Percentiles rank a stretch among this genome's conserved stretches.
These are phyloP conservation scores for Xylaria intraflava DNA, from an alignment of 495 filamentous ascomycete genomes.

Conservation along the genomic window DNA sequence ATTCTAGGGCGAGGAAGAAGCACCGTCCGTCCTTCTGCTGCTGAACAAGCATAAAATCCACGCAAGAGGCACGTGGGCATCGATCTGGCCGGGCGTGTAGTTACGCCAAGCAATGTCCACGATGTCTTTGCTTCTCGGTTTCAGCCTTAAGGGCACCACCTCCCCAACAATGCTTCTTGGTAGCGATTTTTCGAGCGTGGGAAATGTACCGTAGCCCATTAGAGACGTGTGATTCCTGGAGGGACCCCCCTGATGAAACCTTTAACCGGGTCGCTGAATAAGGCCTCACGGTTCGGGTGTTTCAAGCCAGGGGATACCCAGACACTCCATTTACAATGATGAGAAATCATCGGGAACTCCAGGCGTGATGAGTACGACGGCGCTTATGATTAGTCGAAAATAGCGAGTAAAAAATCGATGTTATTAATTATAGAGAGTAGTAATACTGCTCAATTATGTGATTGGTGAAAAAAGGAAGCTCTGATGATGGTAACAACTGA, in stretches of 20 bases:
- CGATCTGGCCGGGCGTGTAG: background rate
- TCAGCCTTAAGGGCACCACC: conserved; percentile 2
- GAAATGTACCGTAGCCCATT: too few species aligned
- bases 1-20: background rate
- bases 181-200: background rate
- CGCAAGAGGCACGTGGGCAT: background rate
- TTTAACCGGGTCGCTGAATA: background rate
- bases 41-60: background rate
- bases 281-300: background rate
- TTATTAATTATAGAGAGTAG: too few species aligned
- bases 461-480: too few species aligned
- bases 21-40: background rate
- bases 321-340: background rate
- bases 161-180: background rate
- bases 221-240: too few species aligned
- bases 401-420: too few species aligned
- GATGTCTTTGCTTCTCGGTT: background rate
- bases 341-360: background rate
- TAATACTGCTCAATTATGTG: too few species aligned
- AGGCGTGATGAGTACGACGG: background rate
- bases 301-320: background rate
- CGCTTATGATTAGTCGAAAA: background rate
- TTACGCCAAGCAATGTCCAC: background rate
- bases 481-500: too few species aligned
- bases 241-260: too few species aligned